Conservation (phyloP, 371 early-diverging fungal species). For the Mucor circinelloides region DNA sequence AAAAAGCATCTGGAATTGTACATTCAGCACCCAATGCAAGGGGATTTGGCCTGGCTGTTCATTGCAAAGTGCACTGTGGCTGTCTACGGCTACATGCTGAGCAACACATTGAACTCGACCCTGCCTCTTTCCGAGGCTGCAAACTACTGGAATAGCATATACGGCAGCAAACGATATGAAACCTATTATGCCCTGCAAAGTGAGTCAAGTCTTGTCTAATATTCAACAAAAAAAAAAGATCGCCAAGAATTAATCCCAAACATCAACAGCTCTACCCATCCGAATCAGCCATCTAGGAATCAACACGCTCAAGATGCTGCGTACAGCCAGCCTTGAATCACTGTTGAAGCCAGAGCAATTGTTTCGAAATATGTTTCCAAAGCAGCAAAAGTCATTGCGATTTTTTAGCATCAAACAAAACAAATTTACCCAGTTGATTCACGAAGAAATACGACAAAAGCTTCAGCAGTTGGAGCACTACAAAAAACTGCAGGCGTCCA, state of each 20-base stretch:
- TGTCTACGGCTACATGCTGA: conserved; percentile 51
- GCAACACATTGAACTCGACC: conserved; percentile 58
- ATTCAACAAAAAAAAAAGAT: too few species aligned
- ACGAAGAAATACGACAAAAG: conserved; percentile 4
- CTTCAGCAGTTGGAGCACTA: neutral
- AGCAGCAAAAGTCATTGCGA: neutral
- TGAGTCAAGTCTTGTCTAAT: too few species aligned
- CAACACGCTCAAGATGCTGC: neutral
- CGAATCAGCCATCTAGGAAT: neutral
- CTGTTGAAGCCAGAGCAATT: neutral
- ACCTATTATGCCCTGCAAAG: conserved; percentile 63
- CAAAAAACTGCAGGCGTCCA: neutral
- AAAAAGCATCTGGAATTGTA: conserved; percentile 16
- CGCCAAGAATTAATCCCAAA: neutral
- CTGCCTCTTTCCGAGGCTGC: conserved; percentile 67
- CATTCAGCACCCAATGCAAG: conserved; percentile 5
- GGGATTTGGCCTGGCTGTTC: conserved; percentile 50
- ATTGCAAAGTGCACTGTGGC: conserved; percentile 56
- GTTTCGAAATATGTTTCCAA: conserved; percentile 2
- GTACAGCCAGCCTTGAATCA: neutral
- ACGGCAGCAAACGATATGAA: conserved; percentile 49
- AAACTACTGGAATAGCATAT: conserved; percentile 68
- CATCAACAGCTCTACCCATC: neutral
- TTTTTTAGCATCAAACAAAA: conserved; percentile 1
- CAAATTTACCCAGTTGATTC: neutral